phyloP scores from a whole-genome alignment of 331 rosid genomes.

The Stylosanthes scabra region DNA sequence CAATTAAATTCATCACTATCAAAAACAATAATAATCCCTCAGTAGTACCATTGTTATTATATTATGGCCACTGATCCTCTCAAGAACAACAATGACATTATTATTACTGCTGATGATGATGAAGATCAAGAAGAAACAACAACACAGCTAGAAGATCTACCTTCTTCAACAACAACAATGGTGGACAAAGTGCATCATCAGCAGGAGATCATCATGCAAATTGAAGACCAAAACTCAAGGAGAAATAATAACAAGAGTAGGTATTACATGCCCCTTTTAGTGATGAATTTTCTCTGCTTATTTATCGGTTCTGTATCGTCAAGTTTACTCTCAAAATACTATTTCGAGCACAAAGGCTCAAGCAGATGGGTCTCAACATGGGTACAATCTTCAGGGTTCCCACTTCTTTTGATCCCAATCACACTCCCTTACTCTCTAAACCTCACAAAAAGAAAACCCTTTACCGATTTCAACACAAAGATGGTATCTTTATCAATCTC shows the following conservation, averaged over 20 bases:
- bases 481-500: conserved; percentile 38
- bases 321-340: conserved; percentile 59
- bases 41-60: too few species aligned
- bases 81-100: conserved; percentile 3
- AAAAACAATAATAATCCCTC: too few species aligned
- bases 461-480: conserved; percentile 43
- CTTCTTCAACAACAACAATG: neutral
- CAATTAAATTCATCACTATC: neutral
- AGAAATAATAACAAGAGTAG: conserved; percentile 10
- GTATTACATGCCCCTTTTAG: conserved; percentile 44
- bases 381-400: conserved; percentile 63
- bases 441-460: conserved; percentile 48
- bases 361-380: conserved; percentile 66
- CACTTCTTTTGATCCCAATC: conserved; percentile 54
- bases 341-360: conserved; percentile 66
- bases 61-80: neutral
- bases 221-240: conserved; percentile 11
- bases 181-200: neutral
- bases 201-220: neutral
- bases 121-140: neutral
- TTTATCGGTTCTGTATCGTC: conserved; percentile 62
- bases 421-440: conserved; percentile 50
- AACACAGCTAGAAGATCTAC: neutral
- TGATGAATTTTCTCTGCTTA: conserved; percentile 48
- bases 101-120: conserved; percentile 8